Evolutionary conservation across 2,329 filamentous ascomycete species (phyloP).

Genomic region (Xylariaceae sp.): DNA sequence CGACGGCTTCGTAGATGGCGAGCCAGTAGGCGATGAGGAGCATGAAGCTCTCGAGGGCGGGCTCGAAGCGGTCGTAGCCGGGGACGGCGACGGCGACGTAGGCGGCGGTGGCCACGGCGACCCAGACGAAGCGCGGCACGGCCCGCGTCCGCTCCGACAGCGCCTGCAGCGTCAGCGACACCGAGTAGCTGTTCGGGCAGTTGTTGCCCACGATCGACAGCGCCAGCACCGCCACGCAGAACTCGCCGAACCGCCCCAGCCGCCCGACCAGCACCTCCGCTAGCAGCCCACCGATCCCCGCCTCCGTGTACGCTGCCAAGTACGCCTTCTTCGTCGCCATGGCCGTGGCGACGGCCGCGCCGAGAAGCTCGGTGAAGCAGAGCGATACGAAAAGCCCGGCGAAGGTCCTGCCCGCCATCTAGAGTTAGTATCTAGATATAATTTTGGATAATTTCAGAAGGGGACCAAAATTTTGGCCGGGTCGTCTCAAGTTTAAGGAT

Average conservation of each 20-base stretch:
- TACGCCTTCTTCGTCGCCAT: slow-evolving; percentile 59
- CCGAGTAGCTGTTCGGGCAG: slow-evolving; percentile 73
- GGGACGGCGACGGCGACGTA: slow-evolving; percentile 73
- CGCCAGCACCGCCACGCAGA: slow-evolving; percentile 69
- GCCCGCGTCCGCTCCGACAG: slow-evolving; percentile 59
- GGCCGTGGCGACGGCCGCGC: slow-evolving; percentile 69
- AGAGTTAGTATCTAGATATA: too few species aligned
- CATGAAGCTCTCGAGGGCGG: slow-evolving; percentile 72
- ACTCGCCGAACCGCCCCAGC: slow-evolving; percentile 70
- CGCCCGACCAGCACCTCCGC: slow-evolving; percentile 64
- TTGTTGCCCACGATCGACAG: slow-evolving; percentile 72
- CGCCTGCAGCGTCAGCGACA: slow-evolving; percentile 68
- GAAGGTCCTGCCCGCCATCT: slow-evolving; percentile 51
- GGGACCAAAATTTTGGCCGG: too few species aligned
- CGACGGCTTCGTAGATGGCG: slow-evolving; percentile 70
- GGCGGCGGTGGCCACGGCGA: slow-evolving; percentile 60
- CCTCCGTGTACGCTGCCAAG: slow-evolving; percentile 53
- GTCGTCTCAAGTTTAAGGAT: not conserved
- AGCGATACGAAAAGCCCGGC: slow-evolving; percentile 71
- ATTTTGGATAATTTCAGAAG: too few species aligned
- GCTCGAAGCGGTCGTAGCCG: slow-evolving; percentile 67
- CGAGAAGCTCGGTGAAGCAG: slow-evolving; percentile 74
- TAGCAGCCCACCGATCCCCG: slow-evolving; percentile 68
- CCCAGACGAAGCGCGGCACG: slow-evolving; percentile 71
- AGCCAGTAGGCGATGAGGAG: slow-evolving; percentile 72